phyloP scores from a whole-genome alignment of 176 grass and related monocot species.

The Luzula sylvatica region DNA sequence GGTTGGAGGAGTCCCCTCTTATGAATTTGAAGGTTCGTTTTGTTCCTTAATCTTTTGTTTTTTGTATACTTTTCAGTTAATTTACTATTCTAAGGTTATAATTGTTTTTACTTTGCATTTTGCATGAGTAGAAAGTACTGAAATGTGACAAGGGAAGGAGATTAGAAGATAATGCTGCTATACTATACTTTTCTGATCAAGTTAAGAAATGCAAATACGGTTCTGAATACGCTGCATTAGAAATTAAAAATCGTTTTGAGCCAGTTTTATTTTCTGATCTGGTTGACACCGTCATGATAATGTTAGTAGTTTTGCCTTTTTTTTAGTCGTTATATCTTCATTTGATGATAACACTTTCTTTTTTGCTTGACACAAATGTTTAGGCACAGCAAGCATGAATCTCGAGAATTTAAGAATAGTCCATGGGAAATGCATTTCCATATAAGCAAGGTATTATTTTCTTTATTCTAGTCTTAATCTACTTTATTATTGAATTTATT shows the following conservation, averaged over 20 bases:
- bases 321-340: slow-evolving; percentile 3
- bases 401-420: slow-evolving; percentile 31
- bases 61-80: slow-evolving; percentile 14
- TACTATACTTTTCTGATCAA: slow-evolving; percentile 55
- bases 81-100: background rate
- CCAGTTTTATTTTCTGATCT: slow-evolving; percentile 64
- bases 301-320: slow-evolving; percentile 43
- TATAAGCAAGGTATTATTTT: background rate
- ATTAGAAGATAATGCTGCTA: slow-evolving; percentile 30
- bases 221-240: slow-evolving; percentile 68
- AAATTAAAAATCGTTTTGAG: slow-evolving; percentile 81
- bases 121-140: slow-evolving; percentile 72
- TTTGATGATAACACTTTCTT: slow-evolving; percentile 18
- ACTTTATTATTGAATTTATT: slow-evolving; percentile 4
- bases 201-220: slow-evolving; percentile 74
- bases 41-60: slow-evolving; percentile 12
- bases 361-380: slow-evolving; percentile 21
- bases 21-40: slow-evolving; percentile 67
- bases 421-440: slow-evolving; percentile 84
- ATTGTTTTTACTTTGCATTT: background rate
- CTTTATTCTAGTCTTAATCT: background rate
- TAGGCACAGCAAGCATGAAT: slow-evolving; percentile 36
- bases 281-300: slow-evolving; percentile 58
- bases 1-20: slow-evolving; percentile 64
- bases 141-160: slow-evolving; percentile 59